Conservation (phyloP, 2,329 filamentous ascomycete species). For the Fusarium metavorans region DNA sequence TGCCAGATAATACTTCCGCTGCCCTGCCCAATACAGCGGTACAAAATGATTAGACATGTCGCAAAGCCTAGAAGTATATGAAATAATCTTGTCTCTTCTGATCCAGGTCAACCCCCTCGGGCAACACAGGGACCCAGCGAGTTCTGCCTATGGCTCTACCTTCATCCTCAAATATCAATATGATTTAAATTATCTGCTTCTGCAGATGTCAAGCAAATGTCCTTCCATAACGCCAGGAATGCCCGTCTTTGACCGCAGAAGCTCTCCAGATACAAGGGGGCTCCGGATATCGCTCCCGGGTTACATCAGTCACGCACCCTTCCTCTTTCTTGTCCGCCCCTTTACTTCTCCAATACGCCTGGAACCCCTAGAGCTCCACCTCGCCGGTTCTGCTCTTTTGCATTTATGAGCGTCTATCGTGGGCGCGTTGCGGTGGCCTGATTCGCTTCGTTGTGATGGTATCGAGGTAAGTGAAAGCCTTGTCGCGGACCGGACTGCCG, state of each 20-base stretch:
- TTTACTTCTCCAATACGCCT: conserved; percentile 19
- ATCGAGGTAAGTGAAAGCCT: conserved; percentile 21
- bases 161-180: conserved; percentile 9
- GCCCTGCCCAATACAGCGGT: neutral
- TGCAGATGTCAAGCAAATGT: conserved; percentile 24
- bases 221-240: conserved; percentile 40
- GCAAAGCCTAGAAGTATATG: neutral
- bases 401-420: conserved; percentile 27
- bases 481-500: conserved; percentile 4
- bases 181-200: conserved; percentile 33
- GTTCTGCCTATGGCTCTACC: neutral
- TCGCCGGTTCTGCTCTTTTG: conserved; percentile 5
- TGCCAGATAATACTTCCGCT: neutral
- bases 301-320: conserved; percentile 8
- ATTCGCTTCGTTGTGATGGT: conserved; percentile 23
- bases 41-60: neutral
- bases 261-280: conserved; percentile 28
- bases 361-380: conserved; percentile 2
- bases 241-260: conserved; percentile 25
- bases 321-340: conserved; percentile 2
- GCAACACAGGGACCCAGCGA: conserved; percentile 24
- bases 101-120: neutral
- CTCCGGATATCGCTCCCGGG: conserved; percentile 1
- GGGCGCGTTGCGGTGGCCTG: conserved; percentile 18
- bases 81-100: neutral